These are phyloP conservation scores for Stemphylium beticola DNA, from an alignment of 2,329 filamentous ascomycete genomes.

Conservation along the genomic window DNA sequence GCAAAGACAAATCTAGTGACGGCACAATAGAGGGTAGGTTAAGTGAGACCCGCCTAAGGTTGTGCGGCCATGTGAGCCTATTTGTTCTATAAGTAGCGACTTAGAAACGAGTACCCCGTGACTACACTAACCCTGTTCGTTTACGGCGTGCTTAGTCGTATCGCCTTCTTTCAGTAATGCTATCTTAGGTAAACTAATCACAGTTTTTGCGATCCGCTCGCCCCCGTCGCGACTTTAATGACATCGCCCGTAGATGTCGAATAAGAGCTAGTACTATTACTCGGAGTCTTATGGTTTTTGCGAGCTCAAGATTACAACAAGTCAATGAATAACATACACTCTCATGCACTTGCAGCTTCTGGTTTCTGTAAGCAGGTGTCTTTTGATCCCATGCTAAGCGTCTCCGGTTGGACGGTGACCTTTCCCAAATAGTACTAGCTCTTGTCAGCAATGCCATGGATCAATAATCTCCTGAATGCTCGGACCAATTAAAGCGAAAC, in stretches of 20 bases:
- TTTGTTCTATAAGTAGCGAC: neutral
- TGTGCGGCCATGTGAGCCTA: neutral
- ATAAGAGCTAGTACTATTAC: slow-evolving; percentile 4
- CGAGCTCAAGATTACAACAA: neutral
- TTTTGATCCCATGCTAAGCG: no score
- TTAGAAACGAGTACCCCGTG: neutral
- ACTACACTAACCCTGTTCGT: neutral
- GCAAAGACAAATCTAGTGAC: neutral
- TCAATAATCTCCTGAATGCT: no score
- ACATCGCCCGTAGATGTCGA: slow-evolving; percentile 2
- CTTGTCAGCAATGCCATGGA: no score
- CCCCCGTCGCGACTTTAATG: neutral
- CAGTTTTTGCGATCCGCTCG: slow-evolving; percentile 1
- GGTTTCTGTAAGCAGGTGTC: no score
- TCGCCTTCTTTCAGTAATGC: slow-evolving; percentile 2
- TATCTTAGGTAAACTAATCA: neutral
- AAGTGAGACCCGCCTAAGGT: neutral
- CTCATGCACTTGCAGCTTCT: no score
- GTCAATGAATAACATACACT: slow-evolving; percentile 1
- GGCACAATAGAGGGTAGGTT: neutral
- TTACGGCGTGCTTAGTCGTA: slow-evolving; percentile 4
- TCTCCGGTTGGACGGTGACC: no score
- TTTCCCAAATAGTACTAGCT: no score
- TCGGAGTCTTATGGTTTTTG: neutral
- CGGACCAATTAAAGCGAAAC: no score